Evolutionary conservation across 2,329 filamentous ascomycete species (phyloP).

Genomic region (Fusarium staphyleae): DNA sequence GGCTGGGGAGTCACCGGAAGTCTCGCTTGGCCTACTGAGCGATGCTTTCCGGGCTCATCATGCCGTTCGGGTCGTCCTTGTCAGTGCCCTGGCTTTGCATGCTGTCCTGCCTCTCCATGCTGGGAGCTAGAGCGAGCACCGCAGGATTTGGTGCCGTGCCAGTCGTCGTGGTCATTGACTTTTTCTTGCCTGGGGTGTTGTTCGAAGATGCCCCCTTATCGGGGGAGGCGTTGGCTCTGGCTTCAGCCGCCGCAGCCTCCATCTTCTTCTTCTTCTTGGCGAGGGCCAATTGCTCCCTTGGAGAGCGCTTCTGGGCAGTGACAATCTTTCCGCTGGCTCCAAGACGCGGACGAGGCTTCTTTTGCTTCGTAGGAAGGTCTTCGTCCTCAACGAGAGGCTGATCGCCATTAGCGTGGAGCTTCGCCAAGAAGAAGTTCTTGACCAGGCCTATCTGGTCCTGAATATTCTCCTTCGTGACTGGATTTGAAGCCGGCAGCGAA

Average conservation of each 20-base stretch:
- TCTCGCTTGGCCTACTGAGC: conserved; percentile 50
- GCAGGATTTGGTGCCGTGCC: conserved; percentile 50
- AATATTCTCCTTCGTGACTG: conserved; percentile 81
- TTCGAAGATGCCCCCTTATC: conserved; percentile 48
- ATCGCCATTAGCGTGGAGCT: conserved; percentile 82
- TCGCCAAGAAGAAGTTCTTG: conserved; percentile 89
- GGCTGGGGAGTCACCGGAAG: conserved; percentile 17
- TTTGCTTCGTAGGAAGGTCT: conserved; percentile 91
- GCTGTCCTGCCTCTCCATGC: conserved; percentile 67
- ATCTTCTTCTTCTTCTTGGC: conserved; percentile 89
- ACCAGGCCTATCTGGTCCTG: conserved; percentile 84
- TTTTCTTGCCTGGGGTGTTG: conserved; percentile 62
- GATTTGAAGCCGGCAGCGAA: conserved; percentile 72
- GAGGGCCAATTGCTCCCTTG: conserved; percentile 81
- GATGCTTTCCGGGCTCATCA: conserved; percentile 87
- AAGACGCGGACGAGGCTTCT: conserved; percentile 71
- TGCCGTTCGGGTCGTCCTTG: conserved; percentile 72
- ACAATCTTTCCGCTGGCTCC: conserved; percentile 84
- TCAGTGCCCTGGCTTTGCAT: conserved; percentile 66
- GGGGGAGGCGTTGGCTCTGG: conserved; percentile 48
- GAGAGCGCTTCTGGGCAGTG: conserved; percentile 80
- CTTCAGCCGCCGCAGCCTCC: conserved; percentile 65
- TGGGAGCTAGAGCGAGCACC: conserved; percentile 51
- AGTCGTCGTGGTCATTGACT: conserved; percentile 49
- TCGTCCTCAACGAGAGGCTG: conserved; percentile 91